Base-by-base conservation (phyloP, 1,284 basidiomycete species). In the Anthracocystis panici-leucophaei region DNA sequence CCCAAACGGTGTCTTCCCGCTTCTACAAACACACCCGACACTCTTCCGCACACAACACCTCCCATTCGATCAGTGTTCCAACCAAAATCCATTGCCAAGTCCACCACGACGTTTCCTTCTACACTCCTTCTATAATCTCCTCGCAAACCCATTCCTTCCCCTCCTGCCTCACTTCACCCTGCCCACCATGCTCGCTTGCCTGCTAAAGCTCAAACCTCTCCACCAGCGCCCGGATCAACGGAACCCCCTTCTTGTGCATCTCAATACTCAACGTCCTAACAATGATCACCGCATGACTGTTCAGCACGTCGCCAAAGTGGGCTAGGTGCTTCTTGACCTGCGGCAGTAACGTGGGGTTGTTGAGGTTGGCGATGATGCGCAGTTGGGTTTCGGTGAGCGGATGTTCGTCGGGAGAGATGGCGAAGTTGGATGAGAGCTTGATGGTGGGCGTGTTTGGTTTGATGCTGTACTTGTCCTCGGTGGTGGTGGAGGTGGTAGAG, bases 221-320 rank as follows among this genome's bases (percentile, higher is more conserved):
- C 5, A 60, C 65, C 21, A 72, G 68, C 3, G 54, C 60, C 14
- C 56, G 42, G 20, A 76, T 57, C 14, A 65, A 21, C 27, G 46
- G 29, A 1, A 72, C 68, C 16, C 74, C 74, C n/a, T 65, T 72
- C 8, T 49, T 62, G 44, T 76, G 69, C 8, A 58, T 54, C 0
- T 72, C 69, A 48, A 76, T 68, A 21, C 51, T 53, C 11, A 48
- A 21, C 4, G 64, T 63, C 12, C 72, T 46, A n/a, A 72, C 68
- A 31, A 81, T 77, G 57, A 81, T 78, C 66, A 80, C 67, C 10
- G 79, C 79, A 38, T 80, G 80, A 2, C 65, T 55, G 57, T 80
- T 81, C 20, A 69, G 54, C 2, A 81, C 63, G 31, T 71, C 68
- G 12, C 70, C 54, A n/a, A 77, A 75, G 49, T 76, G 76, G 2